Conservation (phyloP, 2,329 filamentous ascomycete genomes). For the Penicillium sp. region DNA sequence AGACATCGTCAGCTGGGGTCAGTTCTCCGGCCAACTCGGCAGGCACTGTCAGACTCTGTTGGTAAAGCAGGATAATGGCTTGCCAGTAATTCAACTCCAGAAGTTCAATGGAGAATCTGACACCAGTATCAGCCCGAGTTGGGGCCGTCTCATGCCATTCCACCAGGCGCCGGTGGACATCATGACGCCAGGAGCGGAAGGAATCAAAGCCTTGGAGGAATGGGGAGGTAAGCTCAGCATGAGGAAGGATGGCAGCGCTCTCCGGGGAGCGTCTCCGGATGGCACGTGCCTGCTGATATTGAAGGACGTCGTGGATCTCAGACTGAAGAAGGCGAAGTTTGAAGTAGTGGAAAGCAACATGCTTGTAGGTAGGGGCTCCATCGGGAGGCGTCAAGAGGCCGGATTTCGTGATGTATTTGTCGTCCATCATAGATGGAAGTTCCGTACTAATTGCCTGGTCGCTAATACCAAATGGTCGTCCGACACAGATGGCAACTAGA, state of each 20-base stretch:
- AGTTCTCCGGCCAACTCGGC: constrained; percentile 79
- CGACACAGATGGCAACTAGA: constrained; percentile 92
- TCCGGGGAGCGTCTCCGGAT: constrained; percentile 67
- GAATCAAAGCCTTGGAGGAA: constrained; percentile 81
- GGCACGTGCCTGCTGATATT: constrained; percentile 84
- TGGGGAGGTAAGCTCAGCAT: constrained; percentile 74
- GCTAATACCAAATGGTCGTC: constrained; percentile 88
- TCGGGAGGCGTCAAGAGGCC: constrained; percentile 66
- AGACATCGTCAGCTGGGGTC: constrained; percentile 57
- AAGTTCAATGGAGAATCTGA: constrained; percentile 85
- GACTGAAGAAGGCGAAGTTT: constrained; percentile 84
- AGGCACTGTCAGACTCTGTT: constrained; percentile 84
- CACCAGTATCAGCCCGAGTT: constrained; percentile 73
- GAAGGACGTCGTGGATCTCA: constrained; percentile 89
- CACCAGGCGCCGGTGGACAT: constrained; percentile 78
- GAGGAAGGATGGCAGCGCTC: constrained; percentile 68
- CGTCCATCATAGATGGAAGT: constrained; percentile 84
- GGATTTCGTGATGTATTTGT: constrained; percentile 77
- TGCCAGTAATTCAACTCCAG: constrained; percentile 97
- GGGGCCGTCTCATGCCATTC: constrained; percentile 87
- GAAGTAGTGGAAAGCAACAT: constrained; percentile 89
- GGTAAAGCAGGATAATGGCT: constrained; percentile 90
- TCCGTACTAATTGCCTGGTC: constrained; percentile 95
- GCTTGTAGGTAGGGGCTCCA: constrained; percentile 78
- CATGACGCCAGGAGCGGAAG: constrained; percentile 82